Conservation (phyloP, 2,329 filamentous ascomycete species). For the Botryotinia narcissicola region DNA sequence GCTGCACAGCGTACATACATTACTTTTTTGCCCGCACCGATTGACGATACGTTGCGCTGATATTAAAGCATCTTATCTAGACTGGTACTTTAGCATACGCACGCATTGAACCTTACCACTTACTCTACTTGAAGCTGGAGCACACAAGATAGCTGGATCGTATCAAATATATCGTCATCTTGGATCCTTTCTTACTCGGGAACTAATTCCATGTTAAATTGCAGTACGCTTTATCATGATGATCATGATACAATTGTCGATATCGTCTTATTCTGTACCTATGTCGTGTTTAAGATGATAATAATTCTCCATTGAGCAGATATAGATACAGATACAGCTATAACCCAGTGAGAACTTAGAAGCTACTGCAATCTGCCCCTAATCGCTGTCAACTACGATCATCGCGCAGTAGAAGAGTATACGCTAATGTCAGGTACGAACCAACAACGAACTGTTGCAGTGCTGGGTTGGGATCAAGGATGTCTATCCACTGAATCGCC, state of each 20-base stretch:
- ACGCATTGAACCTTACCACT: not conserved
- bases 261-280: not conserved
- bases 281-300: constrained; percentile 12
- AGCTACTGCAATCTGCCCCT: constrained; percentile 15
- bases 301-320: constrained; percentile 2
- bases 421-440: constrained; percentile 31
- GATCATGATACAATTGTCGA: not conserved
- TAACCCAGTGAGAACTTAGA: not conserved
- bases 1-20: not conserved
- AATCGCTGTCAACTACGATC: constrained; percentile 23
- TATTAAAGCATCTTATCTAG: not conserved
- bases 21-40: not conserved
- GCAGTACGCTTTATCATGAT: not conserved
- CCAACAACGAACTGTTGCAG: constrained; percentile 20
- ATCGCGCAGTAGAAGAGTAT: constrained; percentile 18
- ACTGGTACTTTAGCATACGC: not conserved
- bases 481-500: constrained; percentile 11
- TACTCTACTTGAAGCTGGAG: constrained; percentile 5
- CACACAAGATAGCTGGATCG: not conserved
- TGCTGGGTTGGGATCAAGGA: constrained; percentile 15
- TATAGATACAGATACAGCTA: not conserved
- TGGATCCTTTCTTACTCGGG: not conserved
- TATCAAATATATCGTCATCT: constrained; percentile 4
- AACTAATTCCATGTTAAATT: not conserved
- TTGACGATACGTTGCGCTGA: constrained; percentile 7